Evolutionary conservation across 371 early-diverging fungal species (phyloP).

Genomic region (Syncephalastrum monosporum): DNA sequence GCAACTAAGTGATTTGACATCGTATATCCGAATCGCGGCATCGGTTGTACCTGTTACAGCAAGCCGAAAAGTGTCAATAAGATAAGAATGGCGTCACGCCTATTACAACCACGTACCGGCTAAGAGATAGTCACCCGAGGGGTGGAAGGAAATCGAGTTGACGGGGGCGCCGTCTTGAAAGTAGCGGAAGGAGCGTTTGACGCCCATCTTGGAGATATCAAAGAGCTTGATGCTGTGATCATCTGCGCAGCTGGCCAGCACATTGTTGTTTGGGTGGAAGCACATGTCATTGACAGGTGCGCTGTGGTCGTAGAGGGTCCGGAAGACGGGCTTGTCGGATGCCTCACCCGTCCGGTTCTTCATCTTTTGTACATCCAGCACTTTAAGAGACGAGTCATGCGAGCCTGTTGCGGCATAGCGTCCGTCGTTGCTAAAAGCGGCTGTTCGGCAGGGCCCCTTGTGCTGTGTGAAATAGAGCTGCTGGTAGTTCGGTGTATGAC

Average conservation of each 20-base stretch:
- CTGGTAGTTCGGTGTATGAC: constrained; percentile 46
- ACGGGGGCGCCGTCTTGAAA: constrained; percentile 69
- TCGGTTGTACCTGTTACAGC: constrained; percentile 62
- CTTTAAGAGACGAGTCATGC: constrained; percentile 84
- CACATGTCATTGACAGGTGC: constrained; percentile 81
- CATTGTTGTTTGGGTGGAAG: constrained; percentile 92
- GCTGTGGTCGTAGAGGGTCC: constrained; percentile 86
- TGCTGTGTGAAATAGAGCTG: constrained; percentile 59
- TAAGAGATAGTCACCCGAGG: constrained; percentile 78
- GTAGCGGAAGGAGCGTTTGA: constrained; percentile 84
- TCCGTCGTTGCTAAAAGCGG: constrained; percentile 59
- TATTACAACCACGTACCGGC: constrained; percentile 32
- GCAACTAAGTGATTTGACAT: constrained; percentile 79
- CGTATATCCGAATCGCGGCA: constrained; percentile 78
- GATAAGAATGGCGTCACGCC: not conserved
- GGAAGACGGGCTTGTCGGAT: constrained; percentile 79
- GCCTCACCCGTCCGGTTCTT: constrained; percentile 59
- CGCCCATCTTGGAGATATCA: constrained; percentile 78
- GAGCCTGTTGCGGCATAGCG: constrained; percentile 90
- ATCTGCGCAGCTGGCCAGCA: constrained; percentile 86
- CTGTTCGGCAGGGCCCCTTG: constrained; percentile 50
- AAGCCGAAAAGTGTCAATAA: too few relatives aligned
- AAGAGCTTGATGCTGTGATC: constrained; percentile 86
- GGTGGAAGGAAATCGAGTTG: constrained; percentile 80
- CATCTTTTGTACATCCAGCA: constrained; percentile 83